These are phyloP conservation scores for Alternaria rosae DNA, from an alignment of 2,329 filamentous ascomycete genomes.

Conservation along the genomic window DNA sequence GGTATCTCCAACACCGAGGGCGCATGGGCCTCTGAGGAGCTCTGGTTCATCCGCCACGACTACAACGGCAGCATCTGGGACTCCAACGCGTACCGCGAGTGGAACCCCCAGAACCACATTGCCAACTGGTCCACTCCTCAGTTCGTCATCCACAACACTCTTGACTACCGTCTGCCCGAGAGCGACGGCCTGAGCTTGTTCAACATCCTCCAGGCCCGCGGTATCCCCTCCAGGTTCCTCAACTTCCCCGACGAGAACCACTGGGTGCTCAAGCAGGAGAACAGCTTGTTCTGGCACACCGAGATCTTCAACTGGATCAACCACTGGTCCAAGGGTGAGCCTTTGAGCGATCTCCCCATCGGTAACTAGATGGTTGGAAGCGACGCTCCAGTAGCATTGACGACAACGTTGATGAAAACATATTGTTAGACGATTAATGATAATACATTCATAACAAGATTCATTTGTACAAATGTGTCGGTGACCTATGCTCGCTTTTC, in stretches of 20 bases:
- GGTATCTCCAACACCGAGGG: conserved; percentile 72
- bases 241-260: conserved; percentile 82
- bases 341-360: conserved; percentile 39
- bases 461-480: neutral
- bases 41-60: conserved; percentile 61
- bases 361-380: conserved; percentile 30
- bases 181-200: conserved; percentile 85
- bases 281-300: conserved; percentile 88
- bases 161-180: conserved; percentile 88
- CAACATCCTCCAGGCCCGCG: conserved; percentile 80
- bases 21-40: conserved; percentile 57
- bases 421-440: conserved; percentile 13
- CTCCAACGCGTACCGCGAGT: conserved; percentile 58
- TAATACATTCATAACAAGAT: neutral
- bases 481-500: neutral
- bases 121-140: conserved; percentile 84
- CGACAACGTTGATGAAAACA: neutral
- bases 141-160: conserved; percentile 86
- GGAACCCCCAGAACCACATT: conserved; percentile 65
- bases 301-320: conserved; percentile 53
- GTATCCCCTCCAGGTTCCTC: conserved; percentile 78
- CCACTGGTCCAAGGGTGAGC: conserved; percentile 43
- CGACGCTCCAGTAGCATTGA: neutral
- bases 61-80: conserved; percentile 47
- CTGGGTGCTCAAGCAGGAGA: conserved; percentile 89